phyloP scores from a whole-genome alignment of 176 grass and related monocot genomes.

The Guadua angustifolia region DNA sequence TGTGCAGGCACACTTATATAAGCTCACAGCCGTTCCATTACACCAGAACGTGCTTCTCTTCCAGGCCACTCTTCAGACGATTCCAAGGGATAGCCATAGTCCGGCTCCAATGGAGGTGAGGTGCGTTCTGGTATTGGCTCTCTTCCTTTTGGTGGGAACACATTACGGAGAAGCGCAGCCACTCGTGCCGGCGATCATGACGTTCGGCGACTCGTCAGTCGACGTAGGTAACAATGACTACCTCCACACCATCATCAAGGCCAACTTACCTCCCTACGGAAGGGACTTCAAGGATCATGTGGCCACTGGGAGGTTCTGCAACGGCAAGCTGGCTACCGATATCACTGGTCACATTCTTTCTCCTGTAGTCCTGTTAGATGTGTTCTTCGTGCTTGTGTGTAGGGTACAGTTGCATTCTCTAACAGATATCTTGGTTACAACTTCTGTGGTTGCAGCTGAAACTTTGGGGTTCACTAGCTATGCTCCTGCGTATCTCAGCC shows the following conservation, averaged over 20 bases:
- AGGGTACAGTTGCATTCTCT: constrained; percentile 17
- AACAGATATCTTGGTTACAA: background rate
- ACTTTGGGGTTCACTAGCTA: constrained; percentile 77
- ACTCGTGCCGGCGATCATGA: constrained; percentile 77
- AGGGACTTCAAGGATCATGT: constrained; percentile 76
- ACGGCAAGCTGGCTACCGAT: constrained; percentile 88
- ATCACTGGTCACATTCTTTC: constrained; percentile 64
- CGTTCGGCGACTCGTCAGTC: constrained; percentile 84
- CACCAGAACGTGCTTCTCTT: constrained; percentile 33
- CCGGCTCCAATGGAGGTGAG: constrained; percentile 19
- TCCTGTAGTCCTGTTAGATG: constrained; percentile 5
- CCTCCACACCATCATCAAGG: constrained; percentile 76
- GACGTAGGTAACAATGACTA: constrained; percentile 98
- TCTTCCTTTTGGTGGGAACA: constrained; percentile 44
- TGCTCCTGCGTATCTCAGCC: constrained; percentile 76
- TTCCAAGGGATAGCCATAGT: background rate
- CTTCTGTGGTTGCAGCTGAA: constrained; percentile 63
- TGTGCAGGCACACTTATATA: constrained; percentile 38
- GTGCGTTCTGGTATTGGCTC: constrained; percentile 34
- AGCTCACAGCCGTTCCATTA: constrained; percentile 3
- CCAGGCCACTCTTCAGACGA: background rate
- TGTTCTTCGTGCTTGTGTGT: background rate
- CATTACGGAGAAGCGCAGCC: constrained; percentile 57
- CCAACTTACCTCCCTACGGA: constrained; percentile 86
- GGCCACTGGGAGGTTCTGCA: constrained; percentile 94